A percentile compares a stretch with the other conserved stretches of the same genome.
These are phyloP conservation scores for Coniochaeta hoffmannii DNA, from an alignment of 2,329 filamentous ascomycete genomes.

Conservation along the genomic window DNA sequence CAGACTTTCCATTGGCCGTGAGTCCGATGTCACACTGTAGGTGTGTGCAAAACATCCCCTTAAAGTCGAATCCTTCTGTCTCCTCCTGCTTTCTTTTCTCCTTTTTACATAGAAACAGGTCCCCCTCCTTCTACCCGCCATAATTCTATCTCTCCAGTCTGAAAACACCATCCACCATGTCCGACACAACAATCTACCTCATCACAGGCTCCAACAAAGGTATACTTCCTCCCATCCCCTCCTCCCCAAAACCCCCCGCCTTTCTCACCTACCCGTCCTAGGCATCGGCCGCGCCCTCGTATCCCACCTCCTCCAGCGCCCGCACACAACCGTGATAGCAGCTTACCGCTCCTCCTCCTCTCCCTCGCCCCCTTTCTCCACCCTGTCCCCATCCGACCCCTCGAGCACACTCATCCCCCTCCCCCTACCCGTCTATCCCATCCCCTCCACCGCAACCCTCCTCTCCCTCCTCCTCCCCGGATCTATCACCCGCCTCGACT, in stretches of 20 bases:
- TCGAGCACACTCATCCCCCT: slow-evolving; percentile 11
- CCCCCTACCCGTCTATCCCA: slow-evolving; percentile 11
- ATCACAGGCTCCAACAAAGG: slow-evolving; percentile 22
- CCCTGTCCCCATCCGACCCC: slow-evolving; percentile 56
- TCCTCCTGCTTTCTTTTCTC: background rate
- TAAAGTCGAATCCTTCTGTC: background rate
- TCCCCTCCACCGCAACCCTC: slow-evolving; percentile 9
- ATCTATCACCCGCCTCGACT: slow-evolving; percentile 14
- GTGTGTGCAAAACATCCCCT: background rate
- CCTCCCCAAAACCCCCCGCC: background rate
- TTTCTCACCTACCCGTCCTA: background rate
- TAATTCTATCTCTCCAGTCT: background rate
- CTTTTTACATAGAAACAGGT: background rate
- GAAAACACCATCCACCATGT: slow-evolving; percentile 9
- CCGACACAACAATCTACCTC: slow-evolving; percentile 18
- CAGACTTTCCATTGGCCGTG: slow-evolving; percentile 4
- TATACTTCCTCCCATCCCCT: slow-evolving; percentile 7
- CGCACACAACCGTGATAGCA: slow-evolving; percentile 18
- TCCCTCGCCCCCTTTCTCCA: slow-evolving; percentile 24
- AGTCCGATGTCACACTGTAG: background rate
- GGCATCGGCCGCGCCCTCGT: slow-evolving; percentile 17
- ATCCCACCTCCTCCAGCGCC: slow-evolving; percentile 13
- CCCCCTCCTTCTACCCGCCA: background rate
- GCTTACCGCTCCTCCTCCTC: slow-evolving; percentile 14
- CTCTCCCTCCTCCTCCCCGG: slow-evolving; percentile 6